Evolutionary conservation across 2,329 filamentous ascomycete genomes (phyloP).

Genomic region (Lasiodiplodia citricola): DNA sequence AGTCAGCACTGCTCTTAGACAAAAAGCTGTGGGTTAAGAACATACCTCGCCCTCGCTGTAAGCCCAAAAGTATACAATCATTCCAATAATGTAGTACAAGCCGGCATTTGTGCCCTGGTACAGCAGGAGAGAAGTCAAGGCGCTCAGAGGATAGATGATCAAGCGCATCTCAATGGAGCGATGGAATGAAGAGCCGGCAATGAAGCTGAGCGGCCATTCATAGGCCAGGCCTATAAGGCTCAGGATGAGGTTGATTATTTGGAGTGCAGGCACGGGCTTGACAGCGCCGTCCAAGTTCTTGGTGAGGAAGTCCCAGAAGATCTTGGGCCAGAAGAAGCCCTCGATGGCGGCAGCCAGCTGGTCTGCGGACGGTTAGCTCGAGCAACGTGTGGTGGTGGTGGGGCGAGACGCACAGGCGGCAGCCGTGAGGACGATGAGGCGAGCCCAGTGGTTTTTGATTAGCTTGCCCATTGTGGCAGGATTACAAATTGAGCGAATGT

Average conservation of each 20-base stretch:
- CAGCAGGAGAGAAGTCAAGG: constrained; percentile 74
- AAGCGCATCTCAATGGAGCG: constrained; percentile 86
- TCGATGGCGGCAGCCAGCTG: constrained; percentile 84
- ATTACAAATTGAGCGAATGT: constrained; percentile 23
- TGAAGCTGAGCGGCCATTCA: constrained; percentile 84
- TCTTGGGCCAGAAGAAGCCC: constrained; percentile 97
- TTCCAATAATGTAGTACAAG: constrained; percentile 86
- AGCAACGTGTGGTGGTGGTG: background rate
- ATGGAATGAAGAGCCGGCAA: constrained; percentile 77
- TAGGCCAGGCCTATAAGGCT: constrained; percentile 79
- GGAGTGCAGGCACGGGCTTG: constrained; percentile 84
- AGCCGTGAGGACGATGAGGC: constrained; percentile 88
- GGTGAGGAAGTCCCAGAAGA: constrained; percentile 97
- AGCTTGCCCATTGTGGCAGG: constrained; percentile 79
- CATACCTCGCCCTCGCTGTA: constrained; percentile 96
- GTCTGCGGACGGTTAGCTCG: constrained; percentile 59
- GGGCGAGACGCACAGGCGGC: constrained; percentile 66
- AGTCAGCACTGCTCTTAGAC: constrained; percentile 28
- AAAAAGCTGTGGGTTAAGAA: constrained; percentile 29
- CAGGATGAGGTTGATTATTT: constrained; percentile 86
- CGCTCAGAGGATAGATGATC: constrained; percentile 78
- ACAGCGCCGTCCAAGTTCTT: constrained; percentile 86
- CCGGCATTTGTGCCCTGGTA: constrained; percentile 94
- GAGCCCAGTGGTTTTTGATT: constrained; percentile 99
- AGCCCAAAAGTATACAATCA: constrained; percentile 92